phyloP scores from a whole-genome alignment of 176 grass and related monocot genomes.

The Eremochloa ophiuroides region DNA sequence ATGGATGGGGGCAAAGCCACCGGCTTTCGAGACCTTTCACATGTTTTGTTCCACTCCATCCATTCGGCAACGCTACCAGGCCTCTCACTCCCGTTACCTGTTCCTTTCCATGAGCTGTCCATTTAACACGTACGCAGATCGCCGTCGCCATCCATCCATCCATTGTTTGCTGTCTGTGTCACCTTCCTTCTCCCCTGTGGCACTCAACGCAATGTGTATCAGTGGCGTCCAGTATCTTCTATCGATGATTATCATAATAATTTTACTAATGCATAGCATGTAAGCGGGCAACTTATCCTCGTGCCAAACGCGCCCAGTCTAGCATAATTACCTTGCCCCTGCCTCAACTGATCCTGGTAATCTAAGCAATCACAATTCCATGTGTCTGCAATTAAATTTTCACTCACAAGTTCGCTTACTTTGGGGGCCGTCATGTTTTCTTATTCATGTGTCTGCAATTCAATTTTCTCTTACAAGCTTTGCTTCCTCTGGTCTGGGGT shows the following conservation, averaged over 20 bases:
- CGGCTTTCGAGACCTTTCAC: not conserved
- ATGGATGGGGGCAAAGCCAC: not conserved
- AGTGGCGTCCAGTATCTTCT: not conserved
- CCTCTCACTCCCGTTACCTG: conserved; percentile 12
- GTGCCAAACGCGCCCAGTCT: not conserved
- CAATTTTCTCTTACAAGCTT: not conserved
- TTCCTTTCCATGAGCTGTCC: conserved; percentile 14
- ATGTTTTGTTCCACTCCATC: not conserved
- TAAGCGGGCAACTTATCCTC: not conserved
- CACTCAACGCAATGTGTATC: not conserved
- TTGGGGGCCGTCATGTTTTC: no score
- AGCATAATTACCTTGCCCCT: not conserved
- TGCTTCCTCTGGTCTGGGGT: not conserved
- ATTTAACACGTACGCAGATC: not conserved
- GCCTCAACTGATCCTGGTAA: not conserved
- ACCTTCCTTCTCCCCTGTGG: not conserved
- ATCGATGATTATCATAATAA: not conserved
- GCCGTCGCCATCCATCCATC: not conserved
- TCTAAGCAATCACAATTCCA: not conserved
- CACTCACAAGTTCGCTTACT: no score
- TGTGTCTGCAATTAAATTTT: no score
- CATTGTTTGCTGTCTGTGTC: not conserved
- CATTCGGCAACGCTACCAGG: not conserved
- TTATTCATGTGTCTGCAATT: not conserved
- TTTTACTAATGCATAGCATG: not conserved